A percentile compares a stretch with the other conserved stretches of the same genome.
Conservation (phyloP, 1,284 basidiomycete genomes). For the Earliella scabrosa region DNA sequence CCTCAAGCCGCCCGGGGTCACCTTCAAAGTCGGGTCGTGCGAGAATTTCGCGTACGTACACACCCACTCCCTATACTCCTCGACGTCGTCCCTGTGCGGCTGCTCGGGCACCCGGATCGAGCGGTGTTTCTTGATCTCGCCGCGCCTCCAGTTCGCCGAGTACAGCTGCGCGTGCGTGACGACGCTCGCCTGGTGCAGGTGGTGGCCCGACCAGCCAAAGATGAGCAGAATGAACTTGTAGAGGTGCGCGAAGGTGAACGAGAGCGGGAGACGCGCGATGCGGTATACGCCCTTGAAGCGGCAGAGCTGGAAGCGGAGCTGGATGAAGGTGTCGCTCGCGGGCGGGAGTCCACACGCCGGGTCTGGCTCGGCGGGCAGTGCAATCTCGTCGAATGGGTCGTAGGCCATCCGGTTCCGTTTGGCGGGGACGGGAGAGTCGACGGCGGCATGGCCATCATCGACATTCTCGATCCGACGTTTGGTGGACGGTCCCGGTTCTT, state of each 20-base stretch:
- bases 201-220: conserved; percentile 40
- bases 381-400: no score
- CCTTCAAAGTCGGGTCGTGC: conserved; percentile 26
- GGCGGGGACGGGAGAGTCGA: no score
- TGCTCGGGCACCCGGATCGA: conserved; percentile 24
- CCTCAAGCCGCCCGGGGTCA: conserved; percentile 1
- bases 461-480: no score
- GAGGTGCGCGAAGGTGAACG: conserved; percentile 42
- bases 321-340: conserved; percentile 25
- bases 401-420: no score
- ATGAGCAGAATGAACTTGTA: conserved; percentile 39
- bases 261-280: conserved; percentile 35
- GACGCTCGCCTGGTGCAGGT: conserved; percentile 33
- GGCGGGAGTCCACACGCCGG: no score
- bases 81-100: conserved; percentile 22
- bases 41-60: conserved; percentile 1
- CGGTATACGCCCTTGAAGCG: conserved; percentile 37
- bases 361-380: no score
- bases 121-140: conserved; percentile 38
- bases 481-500: no score
- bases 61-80: conserved; percentile 4
- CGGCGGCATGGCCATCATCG: no score
- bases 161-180: conserved; percentile 33
- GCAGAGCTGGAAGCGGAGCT: conserved; percentile 37
- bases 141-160: conserved; percentile 21